Evolutionary conservation across 1,284 basidiomycete genomes (phyloP).

Genomic region (Chondrostereum purpureum): DNA sequence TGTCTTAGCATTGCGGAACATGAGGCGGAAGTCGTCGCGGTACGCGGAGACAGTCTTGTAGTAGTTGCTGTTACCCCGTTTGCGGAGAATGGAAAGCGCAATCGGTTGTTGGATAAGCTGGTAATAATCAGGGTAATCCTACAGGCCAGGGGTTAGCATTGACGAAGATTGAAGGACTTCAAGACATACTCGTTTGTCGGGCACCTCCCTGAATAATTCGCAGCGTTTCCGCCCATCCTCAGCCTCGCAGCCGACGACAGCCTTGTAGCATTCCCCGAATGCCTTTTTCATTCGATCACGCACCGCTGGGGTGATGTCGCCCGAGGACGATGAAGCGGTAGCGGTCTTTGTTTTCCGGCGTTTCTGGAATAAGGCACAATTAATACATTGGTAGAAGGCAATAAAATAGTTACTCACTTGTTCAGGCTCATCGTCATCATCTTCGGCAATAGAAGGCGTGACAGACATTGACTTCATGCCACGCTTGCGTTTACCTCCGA

Average conservation of each 20-base stretch:
- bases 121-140: slow-evolving; percentile 93
- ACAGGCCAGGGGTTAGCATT: slow-evolving; percentile 12
- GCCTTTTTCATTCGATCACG: slow-evolving; percentile 81
- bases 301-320: slow-evolving; percentile 46
- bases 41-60: slow-evolving; percentile 77
- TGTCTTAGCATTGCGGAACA: slow-evolving; percentile 90
- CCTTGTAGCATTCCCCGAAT: slow-evolving; percentile 75
- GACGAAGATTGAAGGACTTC: slow-evolving; percentile 1
- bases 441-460: slow-evolving; percentile 70
- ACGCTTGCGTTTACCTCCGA: slow-evolving; percentile 61
- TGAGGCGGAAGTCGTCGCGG: slow-evolving; percentile 78
- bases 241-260: slow-evolving; percentile 73
- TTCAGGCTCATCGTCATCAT: slow-evolving; percentile 57
- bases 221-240: slow-evolving; percentile 73
- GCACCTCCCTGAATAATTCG: slow-evolving; percentile 77
- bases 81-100: slow-evolving; percentile 82
- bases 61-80: slow-evolving; percentile 65
- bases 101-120: slow-evolving; percentile 75
- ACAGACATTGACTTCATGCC: slow-evolving; percentile 69
- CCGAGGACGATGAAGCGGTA: too few relatives aligned
- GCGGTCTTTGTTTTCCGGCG: slow-evolving; percentile 63
- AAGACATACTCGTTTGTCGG: slow-evolving; percentile 59
- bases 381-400: slow-evolving; percentile 5
- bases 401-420: slow-evolving; percentile 35
- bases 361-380: slow-evolving; percentile 44